These are phyloP conservation scores for Hypsizygus marmoreus DNA, from an alignment of 768 basidiomycete genomes.

Conservation along the genomic window DNA sequence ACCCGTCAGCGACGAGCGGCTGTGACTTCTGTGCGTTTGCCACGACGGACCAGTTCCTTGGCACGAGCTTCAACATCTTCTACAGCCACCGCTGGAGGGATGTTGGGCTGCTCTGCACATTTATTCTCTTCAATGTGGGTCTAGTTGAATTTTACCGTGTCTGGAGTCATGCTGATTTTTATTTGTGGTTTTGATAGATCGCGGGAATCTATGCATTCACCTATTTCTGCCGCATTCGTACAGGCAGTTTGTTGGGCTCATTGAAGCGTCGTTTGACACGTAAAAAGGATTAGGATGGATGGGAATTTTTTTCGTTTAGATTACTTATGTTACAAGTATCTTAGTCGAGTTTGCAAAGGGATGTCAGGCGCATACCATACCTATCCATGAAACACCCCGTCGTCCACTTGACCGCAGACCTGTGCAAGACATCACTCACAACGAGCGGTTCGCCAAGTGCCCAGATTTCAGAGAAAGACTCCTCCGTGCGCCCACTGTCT, in stretches of 20 bases:
- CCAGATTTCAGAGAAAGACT: too few species aligned
- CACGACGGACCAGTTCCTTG: slow-evolving; percentile 59
- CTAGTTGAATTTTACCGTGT: neutral
- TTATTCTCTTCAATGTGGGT: slow-evolving; percentile 48
- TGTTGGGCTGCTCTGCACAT: slow-evolving; percentile 51
- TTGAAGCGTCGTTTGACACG: slow-evolving; percentile 6
- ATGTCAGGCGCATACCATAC: too few species aligned
- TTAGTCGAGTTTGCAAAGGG: too few species aligned
- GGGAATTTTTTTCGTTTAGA: too few species aligned
- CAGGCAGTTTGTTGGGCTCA: slow-evolving; percentile 7
- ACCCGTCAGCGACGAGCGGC: slow-evolving; percentile 46
- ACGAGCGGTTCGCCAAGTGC: too few species aligned
- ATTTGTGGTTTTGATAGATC: slow-evolving; percentile 38
- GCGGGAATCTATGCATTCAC: slow-evolving; percentile 51
- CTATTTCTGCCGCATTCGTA: slow-evolving; percentile 32
- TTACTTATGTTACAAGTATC: too few species aligned
- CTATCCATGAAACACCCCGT: too few species aligned
- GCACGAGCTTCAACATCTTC: slow-evolving; percentile 56
- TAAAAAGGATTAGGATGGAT: slow-evolving; percentile 9
- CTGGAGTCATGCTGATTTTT: neutral
- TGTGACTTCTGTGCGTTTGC: slow-evolving; percentile 61
- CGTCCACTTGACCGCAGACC: too few species aligned
- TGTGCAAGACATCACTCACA: too few species aligned
- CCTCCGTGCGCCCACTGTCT: too few species aligned
- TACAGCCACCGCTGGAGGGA: slow-evolving; percentile 57